Conservation (phyloP, 345 rosid species). For the Lumnitzera racemosa region DNA sequence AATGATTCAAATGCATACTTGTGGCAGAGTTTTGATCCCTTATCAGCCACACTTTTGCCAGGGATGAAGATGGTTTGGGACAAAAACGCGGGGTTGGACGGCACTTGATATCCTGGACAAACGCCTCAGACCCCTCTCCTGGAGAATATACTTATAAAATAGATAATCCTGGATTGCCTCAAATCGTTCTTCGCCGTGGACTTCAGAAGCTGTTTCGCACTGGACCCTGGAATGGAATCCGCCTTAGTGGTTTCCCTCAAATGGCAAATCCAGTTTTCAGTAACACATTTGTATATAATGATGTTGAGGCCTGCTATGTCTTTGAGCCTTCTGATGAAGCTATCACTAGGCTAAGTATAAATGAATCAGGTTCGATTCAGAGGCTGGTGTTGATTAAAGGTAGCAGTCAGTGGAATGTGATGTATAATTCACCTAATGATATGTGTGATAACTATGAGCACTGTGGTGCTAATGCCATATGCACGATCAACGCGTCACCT, state of each 20-base stretch:
- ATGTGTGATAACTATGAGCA: conserved; percentile 14
- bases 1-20: not conserved
- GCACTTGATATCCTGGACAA: conserved; percentile 4
- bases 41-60: conserved; percentile 28
- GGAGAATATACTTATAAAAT: not conserved
- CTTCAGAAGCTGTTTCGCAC: not conserved
- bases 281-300: conserved; percentile 7
- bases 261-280: not conserved
- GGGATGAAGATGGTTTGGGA: conserved; percentile 37
- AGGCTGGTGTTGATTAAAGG: conserved; percentile 5
- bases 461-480: conserved; percentile 27
- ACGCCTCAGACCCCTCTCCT: conserved; percentile 4
- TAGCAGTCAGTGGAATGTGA: conserved; percentile 1
- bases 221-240: conserved; percentile 6
- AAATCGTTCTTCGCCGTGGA: not conserved
- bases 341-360: conserved; percentile 9
- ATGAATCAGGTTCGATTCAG: conserved; percentile 9
- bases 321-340: not conserved
- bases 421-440: conserved; percentile 20
- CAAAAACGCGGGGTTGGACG: not conserved
- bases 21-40: conserved; percentile 55
- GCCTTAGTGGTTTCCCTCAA: conserved; percentile 7
- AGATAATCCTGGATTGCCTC: not conserved
- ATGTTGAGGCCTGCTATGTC: conserved; percentile 10
- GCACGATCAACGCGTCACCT: conserved; percentile 1